Conservation (phyloP, 2,329 filamentous ascomycete genomes). For the Pleurostoma richardsiae region DNA sequence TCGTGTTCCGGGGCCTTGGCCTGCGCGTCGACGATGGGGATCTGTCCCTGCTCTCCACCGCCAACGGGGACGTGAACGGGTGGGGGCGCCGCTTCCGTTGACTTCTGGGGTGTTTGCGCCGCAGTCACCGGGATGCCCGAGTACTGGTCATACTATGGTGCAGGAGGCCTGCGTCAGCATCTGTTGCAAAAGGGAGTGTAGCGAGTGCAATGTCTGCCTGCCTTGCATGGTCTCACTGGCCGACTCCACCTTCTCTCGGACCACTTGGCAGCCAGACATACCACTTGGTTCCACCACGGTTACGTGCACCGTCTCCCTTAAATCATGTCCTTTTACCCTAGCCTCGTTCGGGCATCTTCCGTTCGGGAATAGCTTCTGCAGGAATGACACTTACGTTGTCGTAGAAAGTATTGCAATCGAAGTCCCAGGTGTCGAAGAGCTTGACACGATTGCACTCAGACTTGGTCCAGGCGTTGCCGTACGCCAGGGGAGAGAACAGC, state of each 20-base stretch:
- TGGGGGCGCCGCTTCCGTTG: conserved; percentile 9
- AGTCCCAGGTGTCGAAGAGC: conserved; percentile 87
- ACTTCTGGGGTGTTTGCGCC: conserved; percentile 13
- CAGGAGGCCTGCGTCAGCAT: not conserved
- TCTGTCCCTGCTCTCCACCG: conserved; percentile 9
- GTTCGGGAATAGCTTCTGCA: conserved; percentile 27
- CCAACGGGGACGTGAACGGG: conserved; percentile 4
- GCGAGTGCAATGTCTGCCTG: not conserved
- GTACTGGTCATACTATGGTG: conserved; percentile 44
- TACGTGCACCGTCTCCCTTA: not conserved
- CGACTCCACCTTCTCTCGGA: too few relatives aligned
- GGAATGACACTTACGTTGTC: conserved; percentile 66
- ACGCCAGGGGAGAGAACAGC: conserved; percentile 83
- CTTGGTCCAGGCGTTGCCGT: conserved; percentile 93
- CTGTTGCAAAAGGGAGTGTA: not conserved
- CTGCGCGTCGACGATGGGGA: conserved; percentile 12
- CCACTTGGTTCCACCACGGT: not conserved
- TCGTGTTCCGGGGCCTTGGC: conserved; percentile 16
- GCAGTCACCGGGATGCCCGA: conserved; percentile 8
- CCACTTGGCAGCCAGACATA: not conserved
- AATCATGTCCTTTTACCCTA: not conserved
- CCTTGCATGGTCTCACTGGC: not conserved
- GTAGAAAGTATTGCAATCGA: conserved; percentile 94
- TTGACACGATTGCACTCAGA: conserved; percentile 81
- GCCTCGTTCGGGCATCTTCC: conserved; percentile 22